Conservation (phyloP, 495 filamentous ascomycete species). For the Xanthoparmelia taractica region DNA sequence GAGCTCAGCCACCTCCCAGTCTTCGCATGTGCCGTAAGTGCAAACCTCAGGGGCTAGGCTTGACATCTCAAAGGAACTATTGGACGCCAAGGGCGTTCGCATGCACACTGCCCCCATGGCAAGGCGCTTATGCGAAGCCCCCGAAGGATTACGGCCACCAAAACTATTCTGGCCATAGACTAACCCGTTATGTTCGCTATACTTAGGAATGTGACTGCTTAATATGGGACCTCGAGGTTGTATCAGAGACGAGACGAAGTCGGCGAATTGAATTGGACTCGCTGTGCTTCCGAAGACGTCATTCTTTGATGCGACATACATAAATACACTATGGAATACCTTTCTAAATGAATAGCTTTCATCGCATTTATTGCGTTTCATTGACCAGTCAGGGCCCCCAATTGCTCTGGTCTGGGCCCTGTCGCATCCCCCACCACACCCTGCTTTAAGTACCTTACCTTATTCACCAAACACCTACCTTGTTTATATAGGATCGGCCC, state of each 20-base stretch:
- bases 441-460: too few species aligned
- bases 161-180: not conserved
- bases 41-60: not conserved
- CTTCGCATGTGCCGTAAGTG: not conserved
- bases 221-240: not conserved
- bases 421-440: not conserved
- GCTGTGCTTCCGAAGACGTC: not conserved
- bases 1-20: slow-evolving; percentile 6
- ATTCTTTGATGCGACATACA: not conserved
- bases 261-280: not conserved
- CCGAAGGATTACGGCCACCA: not conserved
- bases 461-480: not conserved
- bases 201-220: not conserved
- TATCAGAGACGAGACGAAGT: not conserved
- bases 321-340: too few species aligned
- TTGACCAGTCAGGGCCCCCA: not conserved
- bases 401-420: not conserved
- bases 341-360: slow-evolving; percentile 5
- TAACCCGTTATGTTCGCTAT: not conserved
- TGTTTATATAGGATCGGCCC: slow-evolving; percentile 2
- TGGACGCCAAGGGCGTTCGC: not conserved
- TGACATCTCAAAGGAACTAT: not conserved
- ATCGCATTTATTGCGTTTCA: not conserved
- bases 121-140: not conserved
- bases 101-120: not conserved